Evolutionary conservation across 208 protist species (phyloP), one percentile per base, ranked within the genome.

Genomic region (Leishmania tropica): DNA sequence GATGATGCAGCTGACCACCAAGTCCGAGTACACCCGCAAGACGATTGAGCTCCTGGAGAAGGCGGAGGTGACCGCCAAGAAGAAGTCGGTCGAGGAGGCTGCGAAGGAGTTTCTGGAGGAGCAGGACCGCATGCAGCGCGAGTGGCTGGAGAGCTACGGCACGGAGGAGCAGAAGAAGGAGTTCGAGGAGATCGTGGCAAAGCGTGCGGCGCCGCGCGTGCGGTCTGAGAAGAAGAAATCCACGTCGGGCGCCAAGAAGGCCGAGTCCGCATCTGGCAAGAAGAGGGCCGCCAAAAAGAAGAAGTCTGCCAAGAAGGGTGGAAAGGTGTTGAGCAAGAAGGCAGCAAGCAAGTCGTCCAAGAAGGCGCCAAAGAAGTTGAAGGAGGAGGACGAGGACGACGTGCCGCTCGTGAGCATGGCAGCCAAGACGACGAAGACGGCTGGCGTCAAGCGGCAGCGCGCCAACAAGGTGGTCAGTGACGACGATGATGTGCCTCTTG

Each of bases 151-250:
- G 40, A 83, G 85, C 56, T 96, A 98, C 83, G 95, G 94, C 67
- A 98, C 91, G 6, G 91, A 97, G 24, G 94, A 97, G 81, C 89
- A 98, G 74, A 94, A 95, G 67, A 90, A 96, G 83, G 91, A 97
- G 87, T 96, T 96, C 81, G 84, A 91, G 70, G 89, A 96, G 71
- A 77, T 97, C 35, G 87, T 96, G 37, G 88, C 91, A 67, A 94
- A 96, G 81, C 90, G 95, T 35, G 73, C 77, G 6, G 81, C 86
- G 0, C 87, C 89, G 11, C 83, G 79, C 24, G 82, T 84, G 40
- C 72, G 77, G 10, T 79, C 83, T 11, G 67, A n/a, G 54, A 89
- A 75, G 82, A 91, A 86, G 67, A 68, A n/a, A 31, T 87, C 87
- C 24, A 76, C 81, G 19, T 83, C 75, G 47, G 83, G 78, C 51